Conservation (phyloP, 306 rosid genomes). For the Glycine tomentella region DNA sequence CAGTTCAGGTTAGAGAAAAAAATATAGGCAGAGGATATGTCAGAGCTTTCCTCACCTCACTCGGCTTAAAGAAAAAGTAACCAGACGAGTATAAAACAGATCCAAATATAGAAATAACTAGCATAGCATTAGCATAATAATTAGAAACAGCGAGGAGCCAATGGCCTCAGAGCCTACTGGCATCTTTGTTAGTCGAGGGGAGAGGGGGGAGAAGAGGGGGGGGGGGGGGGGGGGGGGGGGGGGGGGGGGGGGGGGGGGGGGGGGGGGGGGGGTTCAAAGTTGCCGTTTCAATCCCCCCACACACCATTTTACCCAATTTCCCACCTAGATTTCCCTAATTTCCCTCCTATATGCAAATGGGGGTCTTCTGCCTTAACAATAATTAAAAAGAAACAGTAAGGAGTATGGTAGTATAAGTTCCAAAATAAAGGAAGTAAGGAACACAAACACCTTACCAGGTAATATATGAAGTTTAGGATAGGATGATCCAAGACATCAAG, state of each 20-base stretch:
- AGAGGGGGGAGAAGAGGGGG: too few relatives aligned
- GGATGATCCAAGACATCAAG: too few relatives aligned
- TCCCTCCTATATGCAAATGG: constrained; percentile 6
- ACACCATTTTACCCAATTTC: neutral
- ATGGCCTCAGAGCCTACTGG: constrained; percentile 13
- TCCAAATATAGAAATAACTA: constrained; percentile 8
- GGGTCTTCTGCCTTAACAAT: neutral
- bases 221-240: too few relatives aligned
- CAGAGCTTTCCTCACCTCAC: constrained; percentile 3
- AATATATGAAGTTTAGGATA: too few relatives aligned
- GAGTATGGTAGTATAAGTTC: neutral
- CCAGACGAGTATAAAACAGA: constrained; percentile 15
- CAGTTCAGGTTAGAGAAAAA: neutral
- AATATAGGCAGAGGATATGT: neutral
- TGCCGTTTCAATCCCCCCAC: neutral
- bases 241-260: too few relatives aligned
- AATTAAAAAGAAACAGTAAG: constrained; percentile 12
- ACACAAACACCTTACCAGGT: too few relatives aligned
- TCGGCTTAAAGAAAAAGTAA: constrained; percentile 16
- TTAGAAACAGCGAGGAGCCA: neutral
- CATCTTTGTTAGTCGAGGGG: neutral
- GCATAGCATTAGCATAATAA: too few relatives aligned
- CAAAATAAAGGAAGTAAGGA: too few relatives aligned
- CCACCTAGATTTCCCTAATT: neutral
- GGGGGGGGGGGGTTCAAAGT: neutral